Percentiles rank a stretch among this genome's conserved stretches.
Conservation (phyloP, 805 yeast genomes). For the Barnettozyma siamensis region DNA sequence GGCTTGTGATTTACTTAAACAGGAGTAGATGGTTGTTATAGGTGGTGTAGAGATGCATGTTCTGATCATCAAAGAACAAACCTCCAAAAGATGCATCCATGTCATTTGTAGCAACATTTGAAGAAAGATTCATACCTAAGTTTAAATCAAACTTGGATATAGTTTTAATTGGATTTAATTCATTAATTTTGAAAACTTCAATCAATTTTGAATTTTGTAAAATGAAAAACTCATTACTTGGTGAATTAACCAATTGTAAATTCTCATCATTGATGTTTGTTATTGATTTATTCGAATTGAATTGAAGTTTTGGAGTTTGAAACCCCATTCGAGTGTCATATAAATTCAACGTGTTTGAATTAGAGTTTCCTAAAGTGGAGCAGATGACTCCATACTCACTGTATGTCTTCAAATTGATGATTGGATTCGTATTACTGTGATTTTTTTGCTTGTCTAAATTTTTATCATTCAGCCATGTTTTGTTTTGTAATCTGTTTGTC, state of each 20-base stretch:
- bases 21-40: background rate
- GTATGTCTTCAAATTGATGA: conserved; percentile 6
- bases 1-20: background rate
- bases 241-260: background rate
- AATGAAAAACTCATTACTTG: conserved; percentile 4
- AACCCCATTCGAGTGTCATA: conserved; percentile 13
- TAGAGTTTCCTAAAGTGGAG: conserved; percentile 7
- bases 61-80: conserved; percentile 1
- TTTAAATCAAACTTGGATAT: conserved; percentile 2
- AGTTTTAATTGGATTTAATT: conserved; percentile 8
- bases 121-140: too few relatives aligned
- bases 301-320: background rate
- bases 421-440: too few relatives aligned
- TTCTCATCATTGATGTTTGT: conserved; percentile 10
- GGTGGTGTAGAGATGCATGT: conserved; percentile 3
- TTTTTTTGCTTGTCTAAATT: too few relatives aligned
- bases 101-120: too few relatives aligned
- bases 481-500: too few relatives aligned
- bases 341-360: conserved; percentile 6
- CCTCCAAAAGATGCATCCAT: background rate
- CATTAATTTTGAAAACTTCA: conserved; percentile 9
- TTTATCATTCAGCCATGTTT: too few relatives aligned
- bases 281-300: conserved; percentile 5
- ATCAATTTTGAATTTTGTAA: conserved; percentile 6
- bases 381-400: conserved; percentile 5